These are phyloP conservation scores for Kurtzmaniella quercitrusa DNA, from an alignment of 1,139 yeast species.

Conservation along the genomic window DNA sequence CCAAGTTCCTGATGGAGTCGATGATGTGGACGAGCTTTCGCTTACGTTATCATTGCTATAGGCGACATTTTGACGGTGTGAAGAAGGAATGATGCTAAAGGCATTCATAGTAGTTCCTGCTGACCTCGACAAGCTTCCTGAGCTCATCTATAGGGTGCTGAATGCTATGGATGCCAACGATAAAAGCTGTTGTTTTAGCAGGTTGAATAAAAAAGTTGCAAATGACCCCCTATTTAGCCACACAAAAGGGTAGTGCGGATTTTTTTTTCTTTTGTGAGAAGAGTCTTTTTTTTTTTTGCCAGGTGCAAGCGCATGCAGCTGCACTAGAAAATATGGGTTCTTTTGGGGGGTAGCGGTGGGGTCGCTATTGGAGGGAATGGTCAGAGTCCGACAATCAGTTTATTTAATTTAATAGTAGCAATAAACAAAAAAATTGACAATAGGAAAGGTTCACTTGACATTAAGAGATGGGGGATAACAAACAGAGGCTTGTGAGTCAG, in stretches of 20 bases:
- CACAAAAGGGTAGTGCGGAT: constrained; percentile 1
- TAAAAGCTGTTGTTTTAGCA: not conserved
- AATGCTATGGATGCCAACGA: not conserved
- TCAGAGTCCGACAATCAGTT: too few relatives aligned
- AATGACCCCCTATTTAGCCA: constrained; percentile 1
- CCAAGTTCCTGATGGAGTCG: constrained; percentile 8
- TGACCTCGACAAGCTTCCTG: constrained; percentile 1
- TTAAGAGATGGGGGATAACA: too few relatives aligned
- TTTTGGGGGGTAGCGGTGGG: not conserved
- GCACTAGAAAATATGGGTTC: not conserved
- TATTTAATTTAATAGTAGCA: too few relatives aligned
- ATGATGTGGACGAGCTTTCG: constrained; percentile 3
- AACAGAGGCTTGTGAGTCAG: too few relatives aligned
- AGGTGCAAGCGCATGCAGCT: not conserved
- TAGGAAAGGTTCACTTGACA: too few relatives aligned
- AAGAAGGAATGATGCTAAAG: not conserved
- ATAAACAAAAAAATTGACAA: too few relatives aligned
- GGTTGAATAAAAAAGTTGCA: constrained; percentile 1
- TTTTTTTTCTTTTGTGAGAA: not conserved
- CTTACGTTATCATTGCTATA: constrained; percentile 1
- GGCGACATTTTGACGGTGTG: not conserved
- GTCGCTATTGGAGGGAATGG: not conserved
- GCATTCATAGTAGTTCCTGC: not conserved
- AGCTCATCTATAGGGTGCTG: constrained; percentile 4
- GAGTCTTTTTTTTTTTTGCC: not conserved